Percentiles rank a stretch among this genome's conserved stretches.
phyloP scores from a whole-genome alignment of 768 basidiomycete species.

The Termitomyces sp. region DNA sequence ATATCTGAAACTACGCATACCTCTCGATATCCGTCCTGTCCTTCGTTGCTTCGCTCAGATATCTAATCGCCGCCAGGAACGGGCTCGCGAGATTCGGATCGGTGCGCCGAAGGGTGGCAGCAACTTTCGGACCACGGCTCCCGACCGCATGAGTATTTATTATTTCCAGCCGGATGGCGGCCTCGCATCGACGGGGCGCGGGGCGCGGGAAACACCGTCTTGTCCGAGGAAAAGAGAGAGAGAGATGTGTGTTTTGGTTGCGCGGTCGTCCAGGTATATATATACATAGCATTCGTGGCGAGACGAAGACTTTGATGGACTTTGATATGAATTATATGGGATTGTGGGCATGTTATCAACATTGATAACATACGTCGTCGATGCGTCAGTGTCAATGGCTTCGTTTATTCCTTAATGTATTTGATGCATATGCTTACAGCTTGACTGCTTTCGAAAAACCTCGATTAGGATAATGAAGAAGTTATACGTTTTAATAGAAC shows the following conservation, averaged over 20 bases:
- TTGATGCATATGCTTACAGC: neutral
- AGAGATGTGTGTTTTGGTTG: too few species aligned
- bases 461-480: neutral
- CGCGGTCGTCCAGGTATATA: too few species aligned
- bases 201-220: neutral
- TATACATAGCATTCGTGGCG: neutral
- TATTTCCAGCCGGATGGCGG: neutral
- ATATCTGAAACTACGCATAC: neutral
- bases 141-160: neutral
- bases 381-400: neutral
- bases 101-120: neutral
- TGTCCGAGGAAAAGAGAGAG: neutral
- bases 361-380: neutral
- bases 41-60: slow-evolving; percentile 1
- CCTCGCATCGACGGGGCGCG: neutral
- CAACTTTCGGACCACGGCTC: neutral
- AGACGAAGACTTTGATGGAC: neutral
- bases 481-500: neutral
- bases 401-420: neutral
- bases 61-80: slow-evolving; percentile 9
- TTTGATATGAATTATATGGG: neutral
- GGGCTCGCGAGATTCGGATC: neutral
- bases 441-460: neutral
- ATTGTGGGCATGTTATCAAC: neutral
- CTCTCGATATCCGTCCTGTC: neutral